Evolutionary conservation across 306 rosid species (phyloP), one percentile per base, ranked within the genome.

Genomic region (Malus orientalis): DNA sequence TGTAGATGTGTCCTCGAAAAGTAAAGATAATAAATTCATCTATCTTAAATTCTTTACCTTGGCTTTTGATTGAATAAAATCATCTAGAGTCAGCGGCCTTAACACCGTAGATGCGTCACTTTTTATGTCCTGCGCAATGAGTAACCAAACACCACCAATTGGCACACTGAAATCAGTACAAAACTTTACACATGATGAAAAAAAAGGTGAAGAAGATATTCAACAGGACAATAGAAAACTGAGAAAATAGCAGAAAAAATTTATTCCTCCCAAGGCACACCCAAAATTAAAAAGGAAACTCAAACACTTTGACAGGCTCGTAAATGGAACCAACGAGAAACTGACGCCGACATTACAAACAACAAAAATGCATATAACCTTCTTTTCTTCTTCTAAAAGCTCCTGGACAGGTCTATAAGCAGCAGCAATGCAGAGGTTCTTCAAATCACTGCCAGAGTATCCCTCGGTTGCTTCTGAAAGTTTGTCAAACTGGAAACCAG

Each of bases 341-440:
- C 32, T 27, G 12, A 32, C 23, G 7, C 9, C 8, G 64, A 22
- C 18, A 62, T 27, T 62, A 20, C 32, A 29, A 6, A 62, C 30
- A 45, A 75, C 15, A 29, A n/a, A 55, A 60, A 76, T 74, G 53
- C 44, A 69, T 36, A 2, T 0, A 82, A 90, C 99, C 96, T 82
- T 83, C 51, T 82, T 90, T 81, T 95, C 97, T 60, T 87, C 85
- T 71, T 90, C 96, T 78, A 95, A 73, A 73, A 95, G 93, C 85
- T 95, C 97, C 78, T 95, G 97, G 47, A 95, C 99, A 70, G 99
- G 99, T 75, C 90, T 86, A 85, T 95, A 95, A 12, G 99, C 97
- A 10, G 99, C 96, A 72, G 99, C 96, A 77, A 95, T 82, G 78
- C 99, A 95, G 22, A 95, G 97, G 87, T 95, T 95, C 99, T 95